Base-by-base conservation (phyloP, 2,329 filamentous ascomycete genomes). In the Penicillium hordei region DNA sequence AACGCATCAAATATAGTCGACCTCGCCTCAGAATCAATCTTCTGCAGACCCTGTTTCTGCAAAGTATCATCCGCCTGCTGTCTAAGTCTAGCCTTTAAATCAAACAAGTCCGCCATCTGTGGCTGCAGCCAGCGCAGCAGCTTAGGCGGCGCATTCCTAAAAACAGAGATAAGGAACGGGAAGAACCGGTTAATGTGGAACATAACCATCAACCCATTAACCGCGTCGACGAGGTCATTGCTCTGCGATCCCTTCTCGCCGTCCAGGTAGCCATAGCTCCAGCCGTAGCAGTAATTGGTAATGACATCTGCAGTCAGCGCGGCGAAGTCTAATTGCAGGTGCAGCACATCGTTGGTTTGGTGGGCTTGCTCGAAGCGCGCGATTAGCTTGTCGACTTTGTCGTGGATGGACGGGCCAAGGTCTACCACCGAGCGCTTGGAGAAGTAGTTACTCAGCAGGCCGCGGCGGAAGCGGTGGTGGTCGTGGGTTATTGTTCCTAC, bases 381-480 rank as follows among this genome's bases (percentile, higher is more conserved):
- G 19, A 65, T 67, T 9, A 76, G 64, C 38, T 68, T 65, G 7
- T 68, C 63, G 1, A 75, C 66, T 40, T 71, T 78, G 10, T 70
- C 62, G 10, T 68, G 64, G 23, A 81, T 72, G 5, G 76, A 65
- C 0, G 72, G 72, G n/a, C 76, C 72, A 1, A 79, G 67, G 6
- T 58, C 58, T 4, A 63, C 62, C 21, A 80, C 71, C 8, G 73
- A 73, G 3, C 71, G 70, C 34, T 71, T 74, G 12, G 78, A 79
- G 65, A 81, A 82, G 69, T 79, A 81, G 1, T 72, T 74, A 48
- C 72, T 78, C 44, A 81, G 55, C 3, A 75, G 71, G 15, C 61
- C 70, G 38, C 79, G 75, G 8, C 79, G 73, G 23, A 72, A 66
- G 4, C 76, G 74, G 61, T 81, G 79, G 25, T 73, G 66, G 29